Evolutionary conservation across 495 filamentous ascomycete species (phyloP).

Genomic region (Neurospora tetraspora): DNA sequence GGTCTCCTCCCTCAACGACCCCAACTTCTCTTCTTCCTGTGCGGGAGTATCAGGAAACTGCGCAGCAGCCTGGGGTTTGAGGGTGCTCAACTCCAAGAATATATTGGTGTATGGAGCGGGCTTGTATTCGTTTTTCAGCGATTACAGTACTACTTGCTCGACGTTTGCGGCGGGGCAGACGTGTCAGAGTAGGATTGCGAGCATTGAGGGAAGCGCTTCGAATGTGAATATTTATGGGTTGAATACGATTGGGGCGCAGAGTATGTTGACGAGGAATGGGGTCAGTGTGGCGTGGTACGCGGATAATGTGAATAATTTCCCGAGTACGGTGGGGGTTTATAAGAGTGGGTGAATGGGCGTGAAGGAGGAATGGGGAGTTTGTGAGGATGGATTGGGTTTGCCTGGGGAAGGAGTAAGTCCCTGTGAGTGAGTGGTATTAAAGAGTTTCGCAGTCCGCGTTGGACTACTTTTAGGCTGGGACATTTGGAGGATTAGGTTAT

Average conservation of each 20-base stretch:
- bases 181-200: slow-evolving; percentile 46
- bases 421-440: not conserved
- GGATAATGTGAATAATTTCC: slow-evolving; percentile 39
- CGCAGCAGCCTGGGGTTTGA: slow-evolving; percentile 53
- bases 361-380: not conserved
- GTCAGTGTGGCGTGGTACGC: slow-evolving; percentile 26
- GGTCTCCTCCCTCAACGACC: slow-evolving; percentile 43
- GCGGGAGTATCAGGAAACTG: slow-evolving; percentile 38
- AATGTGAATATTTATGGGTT: slow-evolving; percentile 45
- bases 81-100: slow-evolving; percentile 47
- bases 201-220: slow-evolving; percentile 33
- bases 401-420: no score
- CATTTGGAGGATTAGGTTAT: not conserved
- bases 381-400: not conserved
- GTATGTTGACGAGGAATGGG: slow-evolving; percentile 37
- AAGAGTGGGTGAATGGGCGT: slow-evolving; percentile 18
- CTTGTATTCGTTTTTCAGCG: slow-evolving; percentile 67
- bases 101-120: slow-evolving; percentile 62
- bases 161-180: slow-evolving; percentile 34
- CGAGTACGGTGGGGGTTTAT: slow-evolving; percentile 34
- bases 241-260: slow-evolving; percentile 41
- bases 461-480: not conserved
- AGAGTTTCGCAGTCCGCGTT: not conserved
- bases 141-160: slow-evolving; percentile 37
- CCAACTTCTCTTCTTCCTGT: slow-evolving; percentile 43